Evolutionary conservation across 2,329 filamentous ascomycete species (phyloP), one percentile per base, ranked within the genome.

Genomic region (Colletotrichum sp.): DNA sequence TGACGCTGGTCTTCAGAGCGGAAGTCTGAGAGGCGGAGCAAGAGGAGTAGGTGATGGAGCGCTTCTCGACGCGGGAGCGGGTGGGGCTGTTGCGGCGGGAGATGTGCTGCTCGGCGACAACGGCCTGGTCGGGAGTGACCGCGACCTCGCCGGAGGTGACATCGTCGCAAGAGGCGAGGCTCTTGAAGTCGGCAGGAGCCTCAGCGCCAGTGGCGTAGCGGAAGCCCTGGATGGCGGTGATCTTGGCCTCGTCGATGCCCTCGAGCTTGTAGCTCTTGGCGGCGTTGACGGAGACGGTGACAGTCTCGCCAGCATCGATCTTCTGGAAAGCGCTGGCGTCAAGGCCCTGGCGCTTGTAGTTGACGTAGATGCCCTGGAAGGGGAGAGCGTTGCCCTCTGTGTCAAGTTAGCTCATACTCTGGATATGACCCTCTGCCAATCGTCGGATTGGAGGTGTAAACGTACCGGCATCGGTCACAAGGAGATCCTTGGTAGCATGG

Each of bases 171-270:
- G 64, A 63, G 6, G 70, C 32, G 57, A 76, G 10, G 3, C 72
- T 71, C 28, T 28, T 57, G 34, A 76, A 59, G 7, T 71, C 68
- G 6, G 74, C 36, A 18, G 74, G 74, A 3, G 60, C 49, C 55
- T 59, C 32, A 9, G 59, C n/a, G 3, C 74, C 74, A 4, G 65
- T 52, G 3, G 74, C 70, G 34, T 76, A 76, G 64, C 64, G 74
- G 65, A 76, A 76, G 65, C 74, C 74, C 59, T 76, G 74, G 8
- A 76, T 74, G 15, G 74, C 74, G 21, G 71, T 65, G 65, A 76
- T 28, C 65, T 69, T 76, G n/a, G 74, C 74, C 59, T 76, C 64
- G 9, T 52, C 32, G 18, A 76, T n/a, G 5, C 74, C 71, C 15
- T 57, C n/a, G 59, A 76, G 74, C 21, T 65, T 76, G 59, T 76